These are phyloP conservation scores for Zalerion maritima DNA, from an alignment of 495 filamentous ascomycete species.

Conservation along the genomic window DNA sequence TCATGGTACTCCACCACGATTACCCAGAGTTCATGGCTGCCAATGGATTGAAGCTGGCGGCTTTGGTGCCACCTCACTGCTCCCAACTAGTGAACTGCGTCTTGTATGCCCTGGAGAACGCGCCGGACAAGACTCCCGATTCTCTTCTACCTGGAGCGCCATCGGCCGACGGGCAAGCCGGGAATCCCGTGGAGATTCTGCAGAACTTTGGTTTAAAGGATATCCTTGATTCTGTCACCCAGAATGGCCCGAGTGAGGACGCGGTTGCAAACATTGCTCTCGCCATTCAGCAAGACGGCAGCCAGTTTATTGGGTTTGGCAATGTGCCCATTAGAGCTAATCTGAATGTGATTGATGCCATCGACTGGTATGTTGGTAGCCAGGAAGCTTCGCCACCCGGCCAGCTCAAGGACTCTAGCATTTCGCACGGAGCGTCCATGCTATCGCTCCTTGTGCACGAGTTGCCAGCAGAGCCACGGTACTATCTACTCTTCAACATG, in stretches of 20 bases:
- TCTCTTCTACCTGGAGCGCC: conserved; percentile 56
- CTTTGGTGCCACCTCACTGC: conserved; percentile 71
- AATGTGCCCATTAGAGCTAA: conserved; percentile 52
- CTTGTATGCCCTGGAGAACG: conserved; percentile 65
- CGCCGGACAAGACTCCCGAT: conserved; percentile 63
- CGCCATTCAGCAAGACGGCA: conserved; percentile 41
- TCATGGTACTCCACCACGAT: conserved; percentile 82
- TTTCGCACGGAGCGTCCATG: conserved; percentile 54
- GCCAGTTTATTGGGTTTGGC: conserved; percentile 44
- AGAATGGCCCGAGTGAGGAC: conserved; percentile 45
- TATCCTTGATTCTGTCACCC: conserved; percentile 50
- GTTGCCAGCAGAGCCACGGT: conserved; percentile 62
- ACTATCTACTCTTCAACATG: conserved; percentile 72
- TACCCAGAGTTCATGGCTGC: conserved; percentile 85
- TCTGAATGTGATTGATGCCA: conserved; percentile 56
- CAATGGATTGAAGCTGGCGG: conserved; percentile 72
- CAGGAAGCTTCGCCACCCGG: too few species aligned
- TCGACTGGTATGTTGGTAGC: conserved; percentile 71
- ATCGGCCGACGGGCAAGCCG: too few species aligned
- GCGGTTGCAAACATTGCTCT: conserved; percentile 56
- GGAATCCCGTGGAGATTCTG: too few species aligned
- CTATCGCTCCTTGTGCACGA: conserved; percentile 61
- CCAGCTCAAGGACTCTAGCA: too few species aligned
- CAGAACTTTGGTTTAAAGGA: conserved; percentile 48
- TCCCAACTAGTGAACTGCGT: conserved; percentile 82